These are phyloP conservation scores for Kluyveromyces nonfermentans DNA, from an alignment of 805 yeast species.

Conservation along the genomic window DNA sequence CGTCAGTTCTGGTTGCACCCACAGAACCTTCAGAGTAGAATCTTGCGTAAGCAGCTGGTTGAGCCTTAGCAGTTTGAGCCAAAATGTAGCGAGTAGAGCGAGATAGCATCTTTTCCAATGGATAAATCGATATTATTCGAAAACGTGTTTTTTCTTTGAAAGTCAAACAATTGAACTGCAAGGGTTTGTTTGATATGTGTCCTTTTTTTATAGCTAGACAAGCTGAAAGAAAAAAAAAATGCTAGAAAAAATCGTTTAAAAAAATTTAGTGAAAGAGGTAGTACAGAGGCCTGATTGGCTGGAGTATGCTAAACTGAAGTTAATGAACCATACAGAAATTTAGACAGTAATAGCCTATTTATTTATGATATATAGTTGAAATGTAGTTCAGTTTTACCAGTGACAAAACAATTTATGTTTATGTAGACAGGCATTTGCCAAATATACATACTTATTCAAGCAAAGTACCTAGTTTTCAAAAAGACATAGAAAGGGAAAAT, in stretches of 20 bases:
- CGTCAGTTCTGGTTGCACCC: conserved; percentile 48
- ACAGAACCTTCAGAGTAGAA: conserved; percentile 47
- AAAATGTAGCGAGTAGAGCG: conserved; percentile 23
- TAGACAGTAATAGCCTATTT: no score
- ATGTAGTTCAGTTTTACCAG: no score
- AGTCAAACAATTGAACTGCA: background rate
- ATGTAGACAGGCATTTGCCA: background rate
- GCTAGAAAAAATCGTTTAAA: background rate
- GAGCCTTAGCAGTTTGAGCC: conserved; percentile 19
- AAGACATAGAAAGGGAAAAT: conserved; percentile 9
- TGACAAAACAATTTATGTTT: background rate
- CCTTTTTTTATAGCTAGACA: background rate
- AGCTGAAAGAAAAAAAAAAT: background rate
- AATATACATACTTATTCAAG: background rate
- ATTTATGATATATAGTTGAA: no score
- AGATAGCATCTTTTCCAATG: conserved; percentile 11
- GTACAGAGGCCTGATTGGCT: conserved; percentile 1
- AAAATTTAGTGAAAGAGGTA: background rate
- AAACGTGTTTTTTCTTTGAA: background rate
- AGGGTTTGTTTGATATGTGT: background rate
- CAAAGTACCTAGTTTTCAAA: background rate
- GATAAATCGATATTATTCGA: background rate
- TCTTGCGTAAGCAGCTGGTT: conserved; percentile 18
- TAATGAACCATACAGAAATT: no score
- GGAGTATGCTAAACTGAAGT: background rate